These are phyloP conservation scores for Novymonas esmeraldas DNA, from an alignment of 208 protist genomes.

Conservation along the genomic window DNA sequence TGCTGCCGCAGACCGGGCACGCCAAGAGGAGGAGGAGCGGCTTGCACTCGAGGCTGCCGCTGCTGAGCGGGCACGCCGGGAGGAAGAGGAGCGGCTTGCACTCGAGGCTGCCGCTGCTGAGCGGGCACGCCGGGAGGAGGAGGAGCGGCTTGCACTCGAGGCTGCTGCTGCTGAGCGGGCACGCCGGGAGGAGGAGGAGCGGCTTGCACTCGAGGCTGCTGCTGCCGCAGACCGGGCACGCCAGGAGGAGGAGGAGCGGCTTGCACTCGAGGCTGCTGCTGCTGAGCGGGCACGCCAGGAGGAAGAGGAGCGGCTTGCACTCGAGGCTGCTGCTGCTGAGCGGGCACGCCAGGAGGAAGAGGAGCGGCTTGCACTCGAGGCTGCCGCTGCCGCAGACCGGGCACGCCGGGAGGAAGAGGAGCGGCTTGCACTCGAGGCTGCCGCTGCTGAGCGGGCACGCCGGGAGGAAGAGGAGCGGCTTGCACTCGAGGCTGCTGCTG, in stretches of 20 bases:
- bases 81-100: not conserved
- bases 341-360: not conserved
- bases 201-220: not conserved
- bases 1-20: not conserved
- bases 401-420: slow-evolving; percentile 11
- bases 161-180: not conserved
- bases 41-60: slow-evolving; percentile 15
- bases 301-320: not conserved
- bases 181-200: slow-evolving; percentile 5
- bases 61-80: slow-evolving; percentile 11
- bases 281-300: slow-evolving; percentile 7
- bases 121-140: not conserved
- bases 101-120: not conserved
- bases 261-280: slow-evolving; percentile 1
- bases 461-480: slow-evolving; percentile 1
- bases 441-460: slow-evolving; percentile 14
- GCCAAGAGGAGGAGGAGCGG: slow-evolving; percentile 16
- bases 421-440: slow-evolving; percentile 15
- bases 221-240: slow-evolving; percentile 16
- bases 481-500: not conserved
- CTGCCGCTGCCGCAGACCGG: not conserved
- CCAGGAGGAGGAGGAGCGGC: slow-evolving; percentile 9
- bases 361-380: not conserved
- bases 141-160: not conserved
- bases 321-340: not conserved